Percentiles rank a stretch among this genome's conserved stretches.
Conservation (phyloP, 768 basidiomycete genomes). For the Multifurca ochricompacta region DNA sequence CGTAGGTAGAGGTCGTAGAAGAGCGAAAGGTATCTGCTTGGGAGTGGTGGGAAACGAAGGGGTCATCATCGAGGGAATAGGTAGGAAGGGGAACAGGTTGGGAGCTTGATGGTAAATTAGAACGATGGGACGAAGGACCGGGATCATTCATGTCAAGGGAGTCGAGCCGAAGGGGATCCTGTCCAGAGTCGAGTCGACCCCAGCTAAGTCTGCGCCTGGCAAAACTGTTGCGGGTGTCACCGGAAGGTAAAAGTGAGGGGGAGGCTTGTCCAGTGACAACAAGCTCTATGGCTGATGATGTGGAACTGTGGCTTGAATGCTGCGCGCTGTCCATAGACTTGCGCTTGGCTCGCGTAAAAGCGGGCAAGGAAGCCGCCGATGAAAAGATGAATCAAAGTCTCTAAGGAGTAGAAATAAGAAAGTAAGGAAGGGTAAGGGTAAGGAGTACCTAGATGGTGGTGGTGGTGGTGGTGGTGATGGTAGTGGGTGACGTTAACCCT, state of each 20-base stretch:
- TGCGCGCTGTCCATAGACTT: slow-evolving; percentile 7
- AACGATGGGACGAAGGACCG: slow-evolving; percentile 19
- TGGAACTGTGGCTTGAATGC: slow-evolving; percentile 30
- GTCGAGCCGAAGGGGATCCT: slow-evolving; percentile 42
- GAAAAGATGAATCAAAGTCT: no score
- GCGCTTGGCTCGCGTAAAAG: no score
- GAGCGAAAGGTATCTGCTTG: slow-evolving; percentile 27
- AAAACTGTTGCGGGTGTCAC: slow-evolving; percentile 22
- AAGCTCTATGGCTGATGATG: slow-evolving; percentile 51
- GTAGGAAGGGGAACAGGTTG: neutral
- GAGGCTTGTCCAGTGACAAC: slow-evolving; percentile 44
- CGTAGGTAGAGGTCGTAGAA: slow-evolving; percentile 10
- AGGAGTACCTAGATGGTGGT: no score
- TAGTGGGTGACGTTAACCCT: no score
- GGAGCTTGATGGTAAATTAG: neutral
- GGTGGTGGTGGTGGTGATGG: no score
- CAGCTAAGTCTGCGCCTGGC: slow-evolving; percentile 54
- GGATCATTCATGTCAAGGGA: slow-evolving; percentile 23
- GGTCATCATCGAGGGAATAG: slow-evolving; percentile 34
- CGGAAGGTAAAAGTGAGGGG: slow-evolving; percentile 39
- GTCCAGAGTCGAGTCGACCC: slow-evolving; percentile 39
- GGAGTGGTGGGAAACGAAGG: slow-evolving; percentile 38
- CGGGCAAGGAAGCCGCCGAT: no score
- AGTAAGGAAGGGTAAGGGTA: no score
- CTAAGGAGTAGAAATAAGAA: no score